Evolutionary conservation across 495 filamentous ascomycete genomes (phyloP).

Genomic region (Aspergillus leporis): DNA sequence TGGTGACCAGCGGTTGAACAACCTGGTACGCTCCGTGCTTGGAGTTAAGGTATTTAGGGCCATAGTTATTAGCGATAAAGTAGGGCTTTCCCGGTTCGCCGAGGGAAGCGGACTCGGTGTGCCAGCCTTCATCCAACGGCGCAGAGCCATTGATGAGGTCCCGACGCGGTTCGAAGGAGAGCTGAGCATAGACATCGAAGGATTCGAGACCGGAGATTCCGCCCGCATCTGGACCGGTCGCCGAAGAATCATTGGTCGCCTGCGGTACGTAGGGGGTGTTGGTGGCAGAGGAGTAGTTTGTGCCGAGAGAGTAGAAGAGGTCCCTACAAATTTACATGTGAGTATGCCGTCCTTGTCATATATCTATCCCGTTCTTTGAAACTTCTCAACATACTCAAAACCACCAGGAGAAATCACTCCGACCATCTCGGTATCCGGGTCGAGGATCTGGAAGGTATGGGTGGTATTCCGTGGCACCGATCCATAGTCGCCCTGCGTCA

Average conservation of each 20-base stretch:
- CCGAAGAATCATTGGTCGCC: slow-evolving; percentile 12
- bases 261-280: slow-evolving; percentile 33
- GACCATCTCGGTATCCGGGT: slow-evolving; percentile 47
- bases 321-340: slow-evolving; percentile 24
- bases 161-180: slow-evolving; percentile 33
- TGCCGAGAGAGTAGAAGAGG: slow-evolving; percentile 38
- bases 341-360: background rate
- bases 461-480: slow-evolving; percentile 42
- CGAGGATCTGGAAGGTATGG: slow-evolving; percentile 47
- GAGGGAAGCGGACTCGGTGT: slow-evolving; percentile 31
- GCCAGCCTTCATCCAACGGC: slow-evolving; percentile 29
- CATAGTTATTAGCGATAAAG: slow-evolving; percentile 43
- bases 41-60: slow-evolving; percentile 41
- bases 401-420: slow-evolving; percentile 46
- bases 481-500: slow-evolving; percentile 43
- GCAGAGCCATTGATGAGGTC: slow-evolving; percentile 41
- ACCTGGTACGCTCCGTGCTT: slow-evolving; percentile 38
- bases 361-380: background rate
- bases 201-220: slow-evolving; percentile 26
- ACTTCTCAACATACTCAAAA: slow-evolving; percentile 35
- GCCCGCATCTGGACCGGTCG: slow-evolving; percentile 10
- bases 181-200: slow-evolving; percentile 45
- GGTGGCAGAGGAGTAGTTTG: slow-evolving; percentile 27
- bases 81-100: slow-evolving; percentile 31
- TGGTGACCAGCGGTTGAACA: slow-evolving; percentile 41